Percentiles rank a stretch among this genome's conserved stretches.
phyloP scores from a whole-genome alignment of 1,284 basidiomycete species.

The Cutaneotrichosporon spelunceum region DNA sequence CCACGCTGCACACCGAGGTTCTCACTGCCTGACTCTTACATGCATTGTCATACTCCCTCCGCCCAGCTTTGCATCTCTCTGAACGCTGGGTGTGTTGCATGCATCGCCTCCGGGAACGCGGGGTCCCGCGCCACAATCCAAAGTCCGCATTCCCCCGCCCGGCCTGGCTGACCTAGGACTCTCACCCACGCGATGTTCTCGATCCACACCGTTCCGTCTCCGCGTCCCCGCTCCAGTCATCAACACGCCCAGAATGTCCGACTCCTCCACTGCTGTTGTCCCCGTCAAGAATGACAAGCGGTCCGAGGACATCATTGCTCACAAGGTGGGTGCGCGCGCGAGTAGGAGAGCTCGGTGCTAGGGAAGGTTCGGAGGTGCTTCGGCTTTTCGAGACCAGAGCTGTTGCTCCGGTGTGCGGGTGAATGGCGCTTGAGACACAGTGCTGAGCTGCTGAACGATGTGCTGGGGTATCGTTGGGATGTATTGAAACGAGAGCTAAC shows the following conservation, averaged over 20 bases:
- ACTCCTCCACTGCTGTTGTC: constrained; percentile 27
- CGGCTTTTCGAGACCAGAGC: background rate
- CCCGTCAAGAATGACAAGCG: constrained; percentile 62
- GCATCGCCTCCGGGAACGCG: background rate
- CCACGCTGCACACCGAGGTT: too few relatives aligned
- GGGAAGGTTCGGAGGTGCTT: background rate
- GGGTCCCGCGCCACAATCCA: constrained; percentile 20
- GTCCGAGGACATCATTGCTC: constrained; percentile 78
- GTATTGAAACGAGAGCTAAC: constrained; percentile 1
- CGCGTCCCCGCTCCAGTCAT: background rate
- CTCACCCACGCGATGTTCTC: background rate
- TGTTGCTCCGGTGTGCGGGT: background rate
- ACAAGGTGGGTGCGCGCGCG: constrained; percentile 63
- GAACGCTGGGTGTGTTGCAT: background rate
- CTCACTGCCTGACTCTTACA: too few relatives aligned
- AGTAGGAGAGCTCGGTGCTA: background rate
- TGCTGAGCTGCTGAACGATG: too few relatives aligned
- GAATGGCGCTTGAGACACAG: too few relatives aligned
- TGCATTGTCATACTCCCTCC: too few relatives aligned
- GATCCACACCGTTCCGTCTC: background rate
- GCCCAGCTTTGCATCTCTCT: background rate
- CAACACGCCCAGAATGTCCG: background rate
- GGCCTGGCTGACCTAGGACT: background rate
- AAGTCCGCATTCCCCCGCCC: constrained; percentile 17
- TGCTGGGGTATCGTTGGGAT: too few relatives aligned